phyloP scores from a whole-genome alignment of 169 alveolate species.

The Eimeria falciformis region DNA sequence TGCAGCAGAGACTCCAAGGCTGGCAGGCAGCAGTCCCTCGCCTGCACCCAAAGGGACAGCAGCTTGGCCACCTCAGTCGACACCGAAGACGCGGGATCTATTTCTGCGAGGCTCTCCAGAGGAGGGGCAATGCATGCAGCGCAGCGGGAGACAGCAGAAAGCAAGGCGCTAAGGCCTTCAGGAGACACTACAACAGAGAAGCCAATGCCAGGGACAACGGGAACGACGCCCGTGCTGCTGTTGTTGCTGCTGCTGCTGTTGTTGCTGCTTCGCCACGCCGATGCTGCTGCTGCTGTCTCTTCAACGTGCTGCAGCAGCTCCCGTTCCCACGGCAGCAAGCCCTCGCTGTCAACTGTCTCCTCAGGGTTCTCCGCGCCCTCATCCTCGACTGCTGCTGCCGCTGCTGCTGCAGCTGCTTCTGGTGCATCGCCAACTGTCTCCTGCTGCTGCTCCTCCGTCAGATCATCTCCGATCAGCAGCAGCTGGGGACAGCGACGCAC shows the following conservation, averaged over 20 bases:
- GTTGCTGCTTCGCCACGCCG: neutral
- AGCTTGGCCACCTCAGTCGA: constrained; percentile 16
- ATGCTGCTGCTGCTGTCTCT: constrained; percentile 31
- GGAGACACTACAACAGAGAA: neutral
- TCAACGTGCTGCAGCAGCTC: constrained; percentile 49
- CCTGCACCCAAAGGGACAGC: constrained; percentile 38
- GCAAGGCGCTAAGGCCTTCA: constrained; percentile 29
- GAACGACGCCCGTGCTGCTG: constrained; percentile 52
- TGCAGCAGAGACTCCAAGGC: constrained; percentile 34
- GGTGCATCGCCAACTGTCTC: neutral
- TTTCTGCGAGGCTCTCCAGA: constrained; percentile 6
- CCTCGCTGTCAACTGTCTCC: constrained; percentile 17
- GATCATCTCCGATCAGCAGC: neutral
- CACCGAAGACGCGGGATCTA: constrained; percentile 3
- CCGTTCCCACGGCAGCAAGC: constrained; percentile 24
- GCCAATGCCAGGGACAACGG: constrained; percentile 16
- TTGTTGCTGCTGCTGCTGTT: constrained; percentile 46
- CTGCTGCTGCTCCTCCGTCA: neutral
- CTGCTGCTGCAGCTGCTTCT: constrained; percentile 40
- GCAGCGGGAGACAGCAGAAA: constrained; percentile 42
- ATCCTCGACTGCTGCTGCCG: constrained; percentile 23
- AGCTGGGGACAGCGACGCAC: constrained; percentile 16
- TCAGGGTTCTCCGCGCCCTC: neutral
- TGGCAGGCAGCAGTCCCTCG: constrained; percentile 16
- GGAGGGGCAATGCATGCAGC: constrained; percentile 43